Evolutionary conservation across 75 land plant species (phyloP).

Genomic region (Isoetes taiwanensis): DNA sequence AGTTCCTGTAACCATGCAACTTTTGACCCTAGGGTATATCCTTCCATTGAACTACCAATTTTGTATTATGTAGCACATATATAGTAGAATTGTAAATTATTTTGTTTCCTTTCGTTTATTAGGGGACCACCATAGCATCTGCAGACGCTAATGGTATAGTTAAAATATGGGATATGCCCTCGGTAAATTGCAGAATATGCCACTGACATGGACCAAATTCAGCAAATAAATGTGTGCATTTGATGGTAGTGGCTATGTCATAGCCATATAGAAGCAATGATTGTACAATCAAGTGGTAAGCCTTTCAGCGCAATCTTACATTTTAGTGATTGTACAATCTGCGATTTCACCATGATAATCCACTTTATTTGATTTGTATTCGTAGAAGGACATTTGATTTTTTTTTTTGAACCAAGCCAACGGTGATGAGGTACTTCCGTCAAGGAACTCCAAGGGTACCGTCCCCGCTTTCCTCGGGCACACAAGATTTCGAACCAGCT

Average conservation of each 20-base stretch:
- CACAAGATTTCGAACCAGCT: conserved; percentile 21
- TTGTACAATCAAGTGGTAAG: conserved; percentile 22
- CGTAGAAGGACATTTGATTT: not conserved
- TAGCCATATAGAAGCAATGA: conserved; percentile 29
- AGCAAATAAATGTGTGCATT: conserved; percentile 24
- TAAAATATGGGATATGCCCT: conserved; percentile 29
- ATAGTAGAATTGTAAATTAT: too few relatives aligned
- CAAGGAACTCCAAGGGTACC: conserved; percentile 19
- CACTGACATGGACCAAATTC: conserved; percentile 29
- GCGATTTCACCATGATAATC: too few relatives aligned
- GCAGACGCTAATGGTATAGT: conserved; percentile 27
- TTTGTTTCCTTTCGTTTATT: not conserved
- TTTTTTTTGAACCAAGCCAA: not conserved
- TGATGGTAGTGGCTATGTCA: conserved; percentile 21
- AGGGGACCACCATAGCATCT: conserved; percentile 25
- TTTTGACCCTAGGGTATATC: conserved; percentile 20
- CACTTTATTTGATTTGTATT: not conserved
- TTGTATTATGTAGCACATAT: not conserved
- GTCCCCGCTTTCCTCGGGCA: conserved; percentile 18
- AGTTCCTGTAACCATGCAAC: conserved; percentile 29
- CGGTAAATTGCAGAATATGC: conserved; percentile 21
- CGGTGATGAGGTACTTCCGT: conserved; percentile 22
- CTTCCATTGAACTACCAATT: not conserved
- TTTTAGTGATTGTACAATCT: not conserved
- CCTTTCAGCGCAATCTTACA: not conserved